Evolutionary conservation across 352 stramenopile species (phyloP).

Genomic region (Peronospora tabacina): DNA sequence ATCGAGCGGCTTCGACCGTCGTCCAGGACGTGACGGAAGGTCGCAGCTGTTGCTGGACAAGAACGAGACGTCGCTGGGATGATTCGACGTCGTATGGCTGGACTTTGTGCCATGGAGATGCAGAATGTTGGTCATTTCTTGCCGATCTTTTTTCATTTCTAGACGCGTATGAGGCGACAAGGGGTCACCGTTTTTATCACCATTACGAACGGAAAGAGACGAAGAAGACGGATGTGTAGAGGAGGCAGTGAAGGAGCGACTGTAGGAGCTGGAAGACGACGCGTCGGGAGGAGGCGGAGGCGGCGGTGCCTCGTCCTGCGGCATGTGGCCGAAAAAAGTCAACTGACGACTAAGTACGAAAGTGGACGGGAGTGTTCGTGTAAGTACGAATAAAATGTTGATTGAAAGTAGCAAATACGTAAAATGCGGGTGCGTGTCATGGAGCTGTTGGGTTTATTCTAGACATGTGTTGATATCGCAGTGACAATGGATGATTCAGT

Average conservation of each 20-base stretch:
- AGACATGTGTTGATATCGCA: not conserved
- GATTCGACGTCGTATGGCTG: conserved; percentile 27
- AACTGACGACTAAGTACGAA: conserved; percentile 14
- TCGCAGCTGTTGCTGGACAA: conserved; percentile 18
- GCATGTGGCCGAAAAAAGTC: conserved; percentile 11
- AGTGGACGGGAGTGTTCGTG: not conserved
- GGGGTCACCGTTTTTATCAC: conserved; percentile 26
- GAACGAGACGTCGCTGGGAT: conserved; percentile 21
- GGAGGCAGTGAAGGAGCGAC: conserved; percentile 6
- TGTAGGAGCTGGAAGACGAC: conserved; percentile 3
- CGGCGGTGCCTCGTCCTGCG: conserved; percentile 25
- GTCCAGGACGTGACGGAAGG: conserved; percentile 4
- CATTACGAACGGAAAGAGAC: conserved; percentile 9
- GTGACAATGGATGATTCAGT: conserved; percentile 25
- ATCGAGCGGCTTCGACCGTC: conserved; percentile 6
- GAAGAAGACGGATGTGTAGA: conserved; percentile 9
- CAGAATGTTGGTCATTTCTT: conserved; percentile 19
- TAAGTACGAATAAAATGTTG: not conserved
- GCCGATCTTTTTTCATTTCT: conserved; percentile 42
- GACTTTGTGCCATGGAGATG: conserved; percentile 22
- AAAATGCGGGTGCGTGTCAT: conserved; percentile 25
- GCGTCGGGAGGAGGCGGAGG: conserved; percentile 17
- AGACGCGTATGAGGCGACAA: conserved; percentile 41
- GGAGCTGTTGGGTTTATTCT: not conserved
- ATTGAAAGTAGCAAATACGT: conserved; percentile 1